Conservation (phyloP, 2,329 filamentous ascomycete genomes). For the Knufia petricola region DNA sequence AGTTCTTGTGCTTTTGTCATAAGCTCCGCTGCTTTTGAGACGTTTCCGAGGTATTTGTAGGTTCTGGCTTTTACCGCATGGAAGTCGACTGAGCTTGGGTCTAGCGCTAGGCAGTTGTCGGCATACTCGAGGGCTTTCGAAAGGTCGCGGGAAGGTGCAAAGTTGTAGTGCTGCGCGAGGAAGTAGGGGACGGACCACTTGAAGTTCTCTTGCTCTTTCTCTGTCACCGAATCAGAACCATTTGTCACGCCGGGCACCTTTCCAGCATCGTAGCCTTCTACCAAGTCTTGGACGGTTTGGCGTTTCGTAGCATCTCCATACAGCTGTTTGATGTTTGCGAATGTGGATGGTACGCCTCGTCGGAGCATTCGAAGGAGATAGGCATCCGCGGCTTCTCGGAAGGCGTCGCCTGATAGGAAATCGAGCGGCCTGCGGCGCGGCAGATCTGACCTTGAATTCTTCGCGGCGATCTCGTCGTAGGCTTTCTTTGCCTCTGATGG, state of each 20-base stretch:
- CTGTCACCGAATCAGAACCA: constrained; percentile 37
- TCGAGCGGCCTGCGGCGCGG: constrained; percentile 79
- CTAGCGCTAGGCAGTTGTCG: constrained; percentile 70
- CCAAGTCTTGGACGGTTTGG: constrained; percentile 62
- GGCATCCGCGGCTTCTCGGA: constrained; percentile 63
- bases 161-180: constrained; percentile 95
- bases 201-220: constrained; percentile 52
- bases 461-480: constrained; percentile 73
- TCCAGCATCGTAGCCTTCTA: constrained; percentile 64
- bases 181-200: constrained; percentile 79
- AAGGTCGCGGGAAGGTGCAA: constrained; percentile 75
- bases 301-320: constrained; percentile 73
- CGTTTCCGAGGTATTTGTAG: constrained; percentile 79
- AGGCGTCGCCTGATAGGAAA: constrained; percentile 74
- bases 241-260: constrained; percentile 39
- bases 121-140: constrained; percentile 71
- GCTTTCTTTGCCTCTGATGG: constrained; percentile 57
- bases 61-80: constrained; percentile 93
- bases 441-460: constrained; percentile 74
- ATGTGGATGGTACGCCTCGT: constrained; percentile 90
- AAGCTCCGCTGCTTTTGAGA: constrained; percentile 66
- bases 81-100: constrained; percentile 76
- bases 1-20: constrained; percentile 83
- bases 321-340: constrained; percentile 90
- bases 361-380: constrained; percentile 80